Base-by-base conservation (phyloP, 75 land plant species). In the Picea glauca region DNA sequence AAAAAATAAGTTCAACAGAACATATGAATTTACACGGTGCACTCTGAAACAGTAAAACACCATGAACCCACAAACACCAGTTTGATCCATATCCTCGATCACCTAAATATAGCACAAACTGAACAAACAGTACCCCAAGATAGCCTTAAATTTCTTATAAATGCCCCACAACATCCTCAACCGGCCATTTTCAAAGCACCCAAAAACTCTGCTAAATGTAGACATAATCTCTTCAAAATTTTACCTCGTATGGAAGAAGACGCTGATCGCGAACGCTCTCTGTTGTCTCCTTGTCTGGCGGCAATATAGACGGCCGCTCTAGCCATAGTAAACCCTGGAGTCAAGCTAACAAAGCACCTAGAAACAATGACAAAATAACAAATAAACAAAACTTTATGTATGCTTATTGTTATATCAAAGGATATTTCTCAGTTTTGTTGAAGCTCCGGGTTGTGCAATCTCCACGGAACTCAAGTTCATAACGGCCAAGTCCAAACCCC, bases 391-490 rank as follows among this genome's bases (percentile, higher is more conserved):
- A 50, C 56, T 8, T 11, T 9, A 50, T 50, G 56, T 50, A 50
- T 50, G 9, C 11, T 8, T 50, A 50, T 50, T 9, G 56, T 50
- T 50, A 50, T 50, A 50, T 50, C 11, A 90, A 86, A 94, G 99
- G 99, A 96, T 96, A 96, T 96, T 83, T 79, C 89, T 83, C 72
- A 96, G 86, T 60, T 74, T 87, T 31, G 76, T 67, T 21, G 83
- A 75, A 74, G 82, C 46, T 8, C 80, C 35, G 13, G 91, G 79
- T 63, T 94, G 89, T 33, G 21, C 11, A 58, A 96, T 68, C 17
- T 86, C 85, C 12, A 92, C 83, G 14, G 87, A 83, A 35, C 79
- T 84, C 62, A 92, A 43, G 26, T 79, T 62, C 4, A 33, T 57
- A 35, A 88, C 76, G 57, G 96, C 74, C 2, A 58, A 60, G 33